Percentiles rank a stretch among this genome's conserved stretches.
Evolutionary conservation across 371 early-diverging fungal genomes (phyloP).

Genomic region (Choanephora cucurbitarum): DNA sequence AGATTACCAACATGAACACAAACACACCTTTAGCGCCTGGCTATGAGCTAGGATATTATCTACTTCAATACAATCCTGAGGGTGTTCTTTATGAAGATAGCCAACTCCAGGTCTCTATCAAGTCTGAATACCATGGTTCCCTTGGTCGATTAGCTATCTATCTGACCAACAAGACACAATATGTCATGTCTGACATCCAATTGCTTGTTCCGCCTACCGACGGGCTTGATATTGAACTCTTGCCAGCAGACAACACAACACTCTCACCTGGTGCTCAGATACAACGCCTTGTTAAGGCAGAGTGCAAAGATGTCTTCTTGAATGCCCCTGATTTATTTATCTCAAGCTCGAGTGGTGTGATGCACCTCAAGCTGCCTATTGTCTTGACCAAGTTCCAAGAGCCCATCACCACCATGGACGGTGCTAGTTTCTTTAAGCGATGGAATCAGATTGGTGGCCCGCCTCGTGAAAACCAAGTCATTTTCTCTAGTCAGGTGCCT

Average conservation of each 20-base stretch:
- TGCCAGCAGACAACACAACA: background rate
- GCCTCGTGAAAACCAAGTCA: slow-evolving; percentile 75
- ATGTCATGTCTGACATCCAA: slow-evolving; percentile 19
- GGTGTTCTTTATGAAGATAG: slow-evolving; percentile 91
- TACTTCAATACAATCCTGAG: slow-evolving; percentile 65
- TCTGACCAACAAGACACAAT: slow-evolving; percentile 80
- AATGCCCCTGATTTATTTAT: slow-evolving; percentile 67
- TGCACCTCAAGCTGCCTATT: slow-evolving; percentile 77
- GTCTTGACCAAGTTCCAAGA: slow-evolving; percentile 85
- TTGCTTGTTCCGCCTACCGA: slow-evolving; percentile 28
- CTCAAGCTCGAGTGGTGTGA: slow-evolving; percentile 34
- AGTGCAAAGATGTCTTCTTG: slow-evolving; percentile 61
- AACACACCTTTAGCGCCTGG: slow-evolving; percentile 50
- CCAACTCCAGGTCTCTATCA: slow-evolving; percentile 84
- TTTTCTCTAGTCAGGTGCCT: slow-evolving; percentile 64
- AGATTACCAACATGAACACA: slow-evolving; percentile 18
- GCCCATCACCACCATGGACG: slow-evolving; percentile 73
- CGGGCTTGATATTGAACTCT: slow-evolving; percentile 8
- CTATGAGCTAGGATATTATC: slow-evolving; percentile 61
- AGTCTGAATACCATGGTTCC: slow-evolving; percentile 86
- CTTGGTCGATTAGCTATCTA: slow-evolving; percentile 86
- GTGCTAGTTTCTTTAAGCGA: slow-evolving; percentile 85
- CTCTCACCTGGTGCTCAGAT: slow-evolving; percentile 64
- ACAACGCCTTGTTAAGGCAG: slow-evolving; percentile 74
- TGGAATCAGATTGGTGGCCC: slow-evolving; percentile 95